Conservation (phyloP, 2,329 filamentous ascomycete genomes). For the Tetracladium maxilliforme region DNA sequence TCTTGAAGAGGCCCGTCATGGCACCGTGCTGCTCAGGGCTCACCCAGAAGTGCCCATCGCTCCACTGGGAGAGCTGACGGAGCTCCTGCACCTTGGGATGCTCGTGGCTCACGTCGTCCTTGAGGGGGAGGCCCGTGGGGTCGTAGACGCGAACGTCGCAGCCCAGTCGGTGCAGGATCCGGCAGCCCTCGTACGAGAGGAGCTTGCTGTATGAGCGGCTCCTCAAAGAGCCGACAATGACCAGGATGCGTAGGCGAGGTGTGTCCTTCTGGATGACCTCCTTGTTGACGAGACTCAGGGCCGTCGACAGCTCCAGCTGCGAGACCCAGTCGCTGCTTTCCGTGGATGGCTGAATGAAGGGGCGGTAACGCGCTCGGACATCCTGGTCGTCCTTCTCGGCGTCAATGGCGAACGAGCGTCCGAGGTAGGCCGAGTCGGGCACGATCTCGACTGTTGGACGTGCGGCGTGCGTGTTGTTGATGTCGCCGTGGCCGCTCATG, state of each 20-base stretch:
- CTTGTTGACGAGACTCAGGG: conserved; percentile 30
- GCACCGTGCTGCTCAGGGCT: conserved; percentile 51
- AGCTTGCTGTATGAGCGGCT: conserved; percentile 41
- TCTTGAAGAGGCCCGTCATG: conserved; percentile 51
- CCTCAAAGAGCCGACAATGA: neutral
- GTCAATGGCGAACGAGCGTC: conserved; percentile 25
- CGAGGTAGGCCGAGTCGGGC: conserved; percentile 9
- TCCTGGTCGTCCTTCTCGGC: conserved; percentile 27
- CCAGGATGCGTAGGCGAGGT: neutral
- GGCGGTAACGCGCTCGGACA: conserved; percentile 34
- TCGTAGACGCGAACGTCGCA: conserved; percentile 52
- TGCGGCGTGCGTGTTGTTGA: conserved; percentile 16
- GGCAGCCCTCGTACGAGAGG: conserved; percentile 40
- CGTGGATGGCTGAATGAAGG: conserved; percentile 28
- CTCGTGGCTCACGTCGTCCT: conserved; percentile 40
- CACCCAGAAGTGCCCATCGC: conserved; percentile 51
- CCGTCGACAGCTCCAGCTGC: conserved; percentile 37
- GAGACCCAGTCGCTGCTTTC: conserved; percentile 36
- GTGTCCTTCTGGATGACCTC: conserved; percentile 19
- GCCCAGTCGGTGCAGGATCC: conserved; percentile 48
- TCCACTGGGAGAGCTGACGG: conserved; percentile 44
- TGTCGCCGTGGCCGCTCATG: conserved; percentile 10
- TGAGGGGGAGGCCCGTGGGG: conserved; percentile 42
- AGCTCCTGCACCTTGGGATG: conserved; percentile 50
- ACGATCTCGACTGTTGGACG: conserved; percentile 10